A percentile compares a stretch with the other conserved stretches of the same genome.
Conservation (phyloP, 768 basidiomycete species). For the Trichaptum fuscoviolaceum region DNA sequence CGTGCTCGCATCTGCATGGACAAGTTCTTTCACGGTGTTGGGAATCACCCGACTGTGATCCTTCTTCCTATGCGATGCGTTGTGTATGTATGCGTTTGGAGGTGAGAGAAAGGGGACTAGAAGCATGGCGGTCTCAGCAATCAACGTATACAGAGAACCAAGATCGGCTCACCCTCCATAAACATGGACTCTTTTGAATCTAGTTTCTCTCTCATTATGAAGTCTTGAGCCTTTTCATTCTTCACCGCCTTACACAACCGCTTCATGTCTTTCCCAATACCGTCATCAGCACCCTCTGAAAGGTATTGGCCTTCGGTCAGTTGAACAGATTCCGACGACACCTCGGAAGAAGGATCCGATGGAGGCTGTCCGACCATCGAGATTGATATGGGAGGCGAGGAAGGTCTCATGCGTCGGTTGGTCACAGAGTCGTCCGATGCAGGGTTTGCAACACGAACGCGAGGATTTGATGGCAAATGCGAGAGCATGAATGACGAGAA, state of each 20-base stretch:
- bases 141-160: constrained; percentile 8
- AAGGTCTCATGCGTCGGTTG: not conserved
- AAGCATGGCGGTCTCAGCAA: constrained; percentile 5
- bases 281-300: not conserved
- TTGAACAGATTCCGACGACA: constrained; percentile 9
- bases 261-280: constrained; percentile 27
- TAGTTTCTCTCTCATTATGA: constrained; percentile 51
- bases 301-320: not conserved
- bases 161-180: constrained; percentile 73
- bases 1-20: not conserved
- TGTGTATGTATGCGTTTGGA: constrained; percentile 43
- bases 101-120: constrained; percentile 52
- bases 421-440: not conserved
- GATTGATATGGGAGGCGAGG: constrained; percentile 5
- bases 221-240: constrained; percentile 24
- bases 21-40: not conserved
- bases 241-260: constrained; percentile 26
- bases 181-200: constrained; percentile 45
- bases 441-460: not conserved
- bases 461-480: not conserved
- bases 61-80: constrained; percentile 17
- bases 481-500: not conserved
- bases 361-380: constrained; percentile 33
- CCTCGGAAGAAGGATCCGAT: constrained; percentile 9
- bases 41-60: not conserved